phyloP scores from a whole-genome alignment of 768 basidiomycete genomes.

The Boletus barrowsii region DNA sequence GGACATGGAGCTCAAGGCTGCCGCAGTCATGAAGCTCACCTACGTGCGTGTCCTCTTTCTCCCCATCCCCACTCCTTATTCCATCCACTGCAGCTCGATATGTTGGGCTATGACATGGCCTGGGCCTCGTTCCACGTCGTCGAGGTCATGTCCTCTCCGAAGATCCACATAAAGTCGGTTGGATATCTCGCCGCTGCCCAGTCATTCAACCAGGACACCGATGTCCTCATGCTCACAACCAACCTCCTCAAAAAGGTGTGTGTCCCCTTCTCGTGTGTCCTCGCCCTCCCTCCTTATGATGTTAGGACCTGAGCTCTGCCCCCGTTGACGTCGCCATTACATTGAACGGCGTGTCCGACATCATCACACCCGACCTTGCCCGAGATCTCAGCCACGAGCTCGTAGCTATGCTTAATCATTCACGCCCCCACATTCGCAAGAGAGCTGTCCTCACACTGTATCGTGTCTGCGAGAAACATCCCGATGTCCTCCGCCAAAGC shows the following conservation, averaged over 20 bases:
- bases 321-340: constrained; percentile 75
- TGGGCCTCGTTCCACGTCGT: constrained; percentile 98
- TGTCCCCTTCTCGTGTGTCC: background rate
- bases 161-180: constrained; percentile 88
- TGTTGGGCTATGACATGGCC: constrained; percentile 92
- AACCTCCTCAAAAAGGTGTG: constrained; percentile 91
- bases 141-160: constrained; percentile 95
- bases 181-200: constrained; percentile 93
- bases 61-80: constrained; percentile 6
- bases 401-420: constrained; percentile 84
- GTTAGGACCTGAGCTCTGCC: constrained; percentile 74
- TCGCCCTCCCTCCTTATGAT: constrained; percentile 8
- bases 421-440: constrained; percentile 83
- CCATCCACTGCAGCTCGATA: constrained; percentile 69
- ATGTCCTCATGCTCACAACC: constrained; percentile 95
- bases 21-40: constrained; percentile 90
- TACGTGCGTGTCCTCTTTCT: constrained; percentile 63
- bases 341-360: constrained; percentile 78
- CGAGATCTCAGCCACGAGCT: constrained; percentile 86
- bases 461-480: constrained; percentile 78
- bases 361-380: constrained; percentile 85
- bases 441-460: constrained; percentile 84
- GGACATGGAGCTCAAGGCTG: constrained; percentile 97
- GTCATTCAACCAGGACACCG: constrained; percentile 91
- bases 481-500: constrained; percentile 66